Evolutionary conservation across 371 early-diverging fungal species (phyloP), one percentile per base, ranked within the genome.

Genomic region (Apophysomyces elegans): DNA sequence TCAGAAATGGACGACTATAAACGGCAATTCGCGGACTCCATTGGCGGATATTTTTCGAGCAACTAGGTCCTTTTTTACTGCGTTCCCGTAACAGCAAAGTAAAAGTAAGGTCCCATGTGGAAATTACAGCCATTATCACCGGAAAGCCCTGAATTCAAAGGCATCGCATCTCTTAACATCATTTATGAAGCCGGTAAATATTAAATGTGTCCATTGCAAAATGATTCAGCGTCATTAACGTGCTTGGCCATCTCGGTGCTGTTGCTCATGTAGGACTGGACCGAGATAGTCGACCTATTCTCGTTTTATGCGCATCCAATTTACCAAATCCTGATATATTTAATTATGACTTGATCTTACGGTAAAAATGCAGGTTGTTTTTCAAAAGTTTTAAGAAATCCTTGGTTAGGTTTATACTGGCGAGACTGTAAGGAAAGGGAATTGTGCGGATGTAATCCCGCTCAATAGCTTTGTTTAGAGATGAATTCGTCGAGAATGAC

Each of bases 401-500:
- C 18, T 38, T 59, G 16, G 62, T n/a, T 62, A 78, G 80, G 8
- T 78, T 71, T 56, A 73, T 78, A 26, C 44, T 83, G 58, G 72
- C 77, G 21, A 70, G 80, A 66, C 63, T 80, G 83, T 80, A 74
- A 61, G 76, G 64, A 64, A 50, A 7, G 16, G 16, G 26, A 26
- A 26, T 21, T 47, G 13, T 8, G 46, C 12, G 14, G 14, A 44
- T 32, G 32, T 38, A 37, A 7, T 8, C 3, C n/a, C 8, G 44
- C 36, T 36, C 45, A 60, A 47, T 13, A 56, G 16, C 62, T 57
- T 12, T 37, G 36, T 54, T 54, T 71, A 83, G 80, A 61, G 87
- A 92, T 62, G 80, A 86, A 26, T 90, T 93, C 75, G 96, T 94
- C 7, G 95, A 94, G 61, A 92, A 80, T 63, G 95, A 94, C 57